Base-by-base conservation (phyloP, 331 rosid genomes). In the Pyracantha coccinea region DNA sequence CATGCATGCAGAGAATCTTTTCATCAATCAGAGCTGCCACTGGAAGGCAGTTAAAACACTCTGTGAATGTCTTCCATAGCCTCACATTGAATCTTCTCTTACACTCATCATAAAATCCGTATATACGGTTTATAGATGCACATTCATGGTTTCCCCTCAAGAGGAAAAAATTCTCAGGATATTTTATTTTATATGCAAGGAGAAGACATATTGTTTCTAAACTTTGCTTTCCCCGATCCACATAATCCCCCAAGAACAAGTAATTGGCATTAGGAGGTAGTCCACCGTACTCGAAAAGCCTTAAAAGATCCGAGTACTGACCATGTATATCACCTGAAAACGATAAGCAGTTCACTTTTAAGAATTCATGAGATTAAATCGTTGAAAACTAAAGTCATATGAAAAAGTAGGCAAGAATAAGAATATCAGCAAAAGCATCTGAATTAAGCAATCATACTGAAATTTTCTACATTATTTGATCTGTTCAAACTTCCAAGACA, bases 271-370 rank as follows among this genome's bases (percentile, higher is more conserved):
- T 77, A 23, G 97, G 97, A 75, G 97, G 97, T 21, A 91, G 80
- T 66, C 97, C 97, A 31, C 97, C 97, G n/a, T 89, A 87, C 88
- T 91, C 97, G 28, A 91, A 91, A 77, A 91, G 92, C 89, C 97
- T 81, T 44, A 91, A 77, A 57, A 91, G 97, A 82, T 91, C 97
- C 13, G 92, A 91, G 75, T 89, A 91, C 76, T 91, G 97, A 29
- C 97, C 97, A 35, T 91, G 97, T 77, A 91, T 77, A 61, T 91
- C 97, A 66, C 97, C 97, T 91, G 90, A 72, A 38, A 68, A 31
- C 77, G 35, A 63, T 65, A 78, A 27, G 68, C 23, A 69, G 50
- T 58, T 57, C 20, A 66, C 50, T 70, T 20, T 35, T 10, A 47
- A 75, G 76, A 41, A 62, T 19, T 72, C 20, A 5, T 10, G 28